Conservation (phyloP, 2,329 filamentous ascomycete genomes). For the Cladosporium sp. region DNA sequence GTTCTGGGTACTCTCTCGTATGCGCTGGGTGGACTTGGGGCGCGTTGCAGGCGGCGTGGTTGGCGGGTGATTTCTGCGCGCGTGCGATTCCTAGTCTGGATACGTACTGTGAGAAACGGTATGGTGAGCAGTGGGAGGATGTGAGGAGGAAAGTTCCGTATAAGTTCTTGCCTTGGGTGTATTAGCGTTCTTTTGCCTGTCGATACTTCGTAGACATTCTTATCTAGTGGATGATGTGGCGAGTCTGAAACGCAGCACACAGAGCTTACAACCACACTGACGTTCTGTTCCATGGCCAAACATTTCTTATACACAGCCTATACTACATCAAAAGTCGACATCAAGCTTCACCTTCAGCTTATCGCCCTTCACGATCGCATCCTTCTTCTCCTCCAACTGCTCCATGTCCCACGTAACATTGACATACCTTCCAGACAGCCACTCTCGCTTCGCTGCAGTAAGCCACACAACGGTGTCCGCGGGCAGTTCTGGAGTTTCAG, state of each 20-base stretch:
- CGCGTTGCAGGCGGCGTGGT: slow-evolving; percentile 22
- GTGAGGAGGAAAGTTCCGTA: slow-evolving; percentile 31
- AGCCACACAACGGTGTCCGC: slow-evolving; percentile 38
- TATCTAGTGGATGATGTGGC: background rate
- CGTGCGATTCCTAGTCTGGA: slow-evolving; percentile 35
- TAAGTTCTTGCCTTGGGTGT: slow-evolving; percentile 31
- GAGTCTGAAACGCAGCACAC: background rate
- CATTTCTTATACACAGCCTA: background rate
- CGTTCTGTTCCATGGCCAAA: too few relatives aligned
- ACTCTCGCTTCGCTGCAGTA: slow-evolving; percentile 38
- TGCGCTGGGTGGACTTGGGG: slow-evolving; percentile 31
- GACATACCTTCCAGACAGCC: slow-evolving; percentile 43
- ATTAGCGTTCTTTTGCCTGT: slow-evolving; percentile 15
- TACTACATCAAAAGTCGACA: slow-evolving; percentile 15
- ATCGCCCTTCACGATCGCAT: slow-evolving; percentile 39
- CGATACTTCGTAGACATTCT: background rate
- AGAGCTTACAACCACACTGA: background rate
- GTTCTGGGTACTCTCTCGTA: slow-evolving; percentile 29
- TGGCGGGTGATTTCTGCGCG: slow-evolving; percentile 29
- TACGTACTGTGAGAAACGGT: slow-evolving; percentile 32
- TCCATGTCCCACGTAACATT: slow-evolving; percentile 45
- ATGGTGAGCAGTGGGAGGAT: slow-evolving; percentile 31
- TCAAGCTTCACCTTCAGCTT: slow-evolving; percentile 36
- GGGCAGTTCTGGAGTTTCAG: slow-evolving; percentile 37
- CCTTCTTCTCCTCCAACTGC: slow-evolving; percentile 37